Conservation (phyloP, 2,329 filamentous ascomycete genomes). For the Fusarium newnesense region DNA sequence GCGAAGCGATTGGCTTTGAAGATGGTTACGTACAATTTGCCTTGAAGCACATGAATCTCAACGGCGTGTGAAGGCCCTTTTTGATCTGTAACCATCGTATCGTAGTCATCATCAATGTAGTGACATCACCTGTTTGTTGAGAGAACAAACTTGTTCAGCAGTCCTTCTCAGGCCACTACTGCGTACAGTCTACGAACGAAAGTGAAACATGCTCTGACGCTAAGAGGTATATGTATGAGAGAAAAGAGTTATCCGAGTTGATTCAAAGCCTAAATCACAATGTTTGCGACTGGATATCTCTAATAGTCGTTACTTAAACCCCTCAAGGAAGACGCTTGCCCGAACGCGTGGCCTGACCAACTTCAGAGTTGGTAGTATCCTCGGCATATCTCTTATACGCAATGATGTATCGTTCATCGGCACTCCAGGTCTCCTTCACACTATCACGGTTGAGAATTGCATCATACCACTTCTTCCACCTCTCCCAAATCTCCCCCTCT, state of each 20-base stretch:
- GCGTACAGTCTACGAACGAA: not conserved
- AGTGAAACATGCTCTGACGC: too few relatives aligned
- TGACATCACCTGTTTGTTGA: not conserved
- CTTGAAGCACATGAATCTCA: not conserved
- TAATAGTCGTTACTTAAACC: not conserved
- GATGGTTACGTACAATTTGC: not conserved
- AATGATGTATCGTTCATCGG: conserved; percentile 71
- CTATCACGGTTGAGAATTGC: conserved; percentile 70
- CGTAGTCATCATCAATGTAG: not conserved
- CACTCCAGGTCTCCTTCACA: conserved; percentile 74
- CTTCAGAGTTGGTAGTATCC: conserved; percentile 69
- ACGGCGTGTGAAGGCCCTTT: not conserved
- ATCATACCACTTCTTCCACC: conserved; percentile 73
- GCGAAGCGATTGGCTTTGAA: not conserved
- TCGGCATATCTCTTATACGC: conserved; percentile 77
- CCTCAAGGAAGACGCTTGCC: conserved; percentile 67
- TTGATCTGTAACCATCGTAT: not conserved
- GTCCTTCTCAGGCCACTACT: not conserved
- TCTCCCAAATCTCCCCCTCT: conserved; percentile 71
- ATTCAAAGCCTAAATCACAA: not conserved
- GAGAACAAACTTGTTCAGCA: not conserved
- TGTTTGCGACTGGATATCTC: too few relatives aligned
- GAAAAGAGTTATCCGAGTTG: too few relatives aligned
- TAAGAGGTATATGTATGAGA: not conserved
- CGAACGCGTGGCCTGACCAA: conserved; percentile 70